phyloP scores from a whole-genome alignment of 164 flowering plant genomes.

The Protea cynaroides region DNA sequence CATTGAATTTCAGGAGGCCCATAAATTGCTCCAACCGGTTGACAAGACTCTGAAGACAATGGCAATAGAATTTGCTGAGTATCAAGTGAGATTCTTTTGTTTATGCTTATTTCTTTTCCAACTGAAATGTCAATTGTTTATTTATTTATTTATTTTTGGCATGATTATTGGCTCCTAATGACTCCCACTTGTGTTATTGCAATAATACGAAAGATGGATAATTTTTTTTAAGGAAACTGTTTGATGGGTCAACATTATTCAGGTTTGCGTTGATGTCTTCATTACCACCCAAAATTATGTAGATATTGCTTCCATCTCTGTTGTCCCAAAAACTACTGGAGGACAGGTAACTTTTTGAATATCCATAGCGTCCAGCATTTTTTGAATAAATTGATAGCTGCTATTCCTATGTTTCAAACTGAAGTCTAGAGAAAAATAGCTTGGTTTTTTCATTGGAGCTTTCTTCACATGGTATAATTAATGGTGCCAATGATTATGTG shows the following conservation, averaged over 20 bases:
- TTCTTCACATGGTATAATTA: background rate
- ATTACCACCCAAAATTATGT: conserved; percentile 79
- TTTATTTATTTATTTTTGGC: too few species aligned
- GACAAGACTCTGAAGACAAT: conserved; percentile 84
- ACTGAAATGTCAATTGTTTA: background rate
- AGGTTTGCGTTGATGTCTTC: conserved; percentile 96
- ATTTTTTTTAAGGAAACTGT: background rate
- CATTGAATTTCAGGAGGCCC: conserved; percentile 56
- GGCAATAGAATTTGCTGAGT: conserved; percentile 98
- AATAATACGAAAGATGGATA: background rate
- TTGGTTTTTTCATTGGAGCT: background rate
- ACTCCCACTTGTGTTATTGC: background rate
- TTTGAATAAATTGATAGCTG: background rate
- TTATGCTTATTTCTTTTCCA: background rate
- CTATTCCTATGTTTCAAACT: background rate
- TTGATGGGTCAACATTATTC: conserved; percentile 12
- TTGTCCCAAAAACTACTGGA: conserved; percentile 92
- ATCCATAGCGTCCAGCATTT: too few species aligned
- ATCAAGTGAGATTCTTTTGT: conserved; percentile 52
- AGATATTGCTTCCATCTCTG: conserved; percentile 91
- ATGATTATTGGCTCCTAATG: too few species aligned
- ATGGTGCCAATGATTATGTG: background rate
- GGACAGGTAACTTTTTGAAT: conserved; percentile 64
- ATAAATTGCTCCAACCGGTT: conserved; percentile 87
- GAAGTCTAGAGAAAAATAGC: background rate